Percentiles rank a stretch among this genome's conserved stretches.
phyloP scores from a whole-genome alignment of 2,329 filamentous ascomycete species.

The Septoria petroselini region DNA sequence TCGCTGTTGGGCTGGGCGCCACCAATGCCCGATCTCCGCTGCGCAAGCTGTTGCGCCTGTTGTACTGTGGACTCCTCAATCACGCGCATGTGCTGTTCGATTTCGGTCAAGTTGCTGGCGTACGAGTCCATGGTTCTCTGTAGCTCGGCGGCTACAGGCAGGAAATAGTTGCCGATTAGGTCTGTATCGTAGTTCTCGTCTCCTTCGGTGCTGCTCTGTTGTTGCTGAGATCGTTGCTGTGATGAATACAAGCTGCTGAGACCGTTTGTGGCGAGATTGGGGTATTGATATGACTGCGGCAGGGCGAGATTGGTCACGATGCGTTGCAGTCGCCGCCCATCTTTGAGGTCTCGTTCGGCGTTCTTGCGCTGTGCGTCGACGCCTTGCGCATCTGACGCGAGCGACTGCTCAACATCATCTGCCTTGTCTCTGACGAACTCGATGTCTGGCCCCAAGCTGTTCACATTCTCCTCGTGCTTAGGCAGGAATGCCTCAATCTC shows the following conservation, averaged over 20 bases:
- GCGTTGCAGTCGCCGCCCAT: slow-evolving; percentile 69
- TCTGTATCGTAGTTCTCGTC: slow-evolving; percentile 43
- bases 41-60: slow-evolving; percentile 44
- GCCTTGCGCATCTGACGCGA: slow-evolving; percentile 61
- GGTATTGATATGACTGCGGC: slow-evolving; percentile 60
- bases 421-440: slow-evolving; percentile 60
- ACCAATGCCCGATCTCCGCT: slow-evolving; percentile 28
- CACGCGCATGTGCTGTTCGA: slow-evolving; percentile 49
- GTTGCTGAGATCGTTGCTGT: slow-evolving; percentile 24
- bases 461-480: slow-evolving; percentile 60
- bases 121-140: slow-evolving; percentile 43
- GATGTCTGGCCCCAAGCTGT: slow-evolving; percentile 63
- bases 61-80: slow-evolving; percentile 47
- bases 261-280: slow-evolving; percentile 27
- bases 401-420: slow-evolving; percentile 60
- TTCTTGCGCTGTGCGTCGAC: slow-evolving; percentile 57
- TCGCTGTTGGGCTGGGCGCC: slow-evolving; percentile 23
- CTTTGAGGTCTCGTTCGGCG: slow-evolving; percentile 64
- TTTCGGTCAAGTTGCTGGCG: slow-evolving; percentile 45
- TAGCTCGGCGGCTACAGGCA: slow-evolving; percentile 41
- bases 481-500: slow-evolving; percentile 68
- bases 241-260: slow-evolving; percentile 21
- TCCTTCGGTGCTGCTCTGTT: slow-evolving; percentile 14
- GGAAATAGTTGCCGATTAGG: slow-evolving; percentile 48
- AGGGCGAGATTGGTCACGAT: slow-evolving; percentile 72